Base-by-base conservation (phyloP, 179 eudicot species). In the Drosera spatulata region DNA sequence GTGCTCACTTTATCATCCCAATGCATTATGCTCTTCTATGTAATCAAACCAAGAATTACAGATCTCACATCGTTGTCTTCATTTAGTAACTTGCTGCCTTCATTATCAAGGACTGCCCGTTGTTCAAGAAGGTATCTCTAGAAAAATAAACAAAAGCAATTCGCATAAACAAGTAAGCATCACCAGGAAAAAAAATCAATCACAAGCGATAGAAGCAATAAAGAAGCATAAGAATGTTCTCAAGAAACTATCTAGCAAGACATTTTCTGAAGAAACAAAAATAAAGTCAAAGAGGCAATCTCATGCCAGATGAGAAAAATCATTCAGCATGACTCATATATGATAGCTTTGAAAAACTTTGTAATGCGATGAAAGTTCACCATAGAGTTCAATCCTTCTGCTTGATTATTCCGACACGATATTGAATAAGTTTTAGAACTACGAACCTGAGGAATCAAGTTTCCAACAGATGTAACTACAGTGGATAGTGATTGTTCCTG, bases 11-110 rank as follows among this genome's bases (percentile, higher is more conserved):
- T 22, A 22, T 22, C 33, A 22, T 22, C n/a, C n/a, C 33, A 22
- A 22, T 22, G 33, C 33, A 10, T 45, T 45, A 45, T 45, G 49
- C 49, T 10, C 7, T 45, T 45, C 8, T 10, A 45, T 6, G 10
- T 45, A 45, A 45, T 46, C 52, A 11, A 15, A n/a, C 37, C 10
- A 6, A 39, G 5, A 66, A 73, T 82, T 72, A 91, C 98, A 69
- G 98, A 77, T 83, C 98, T 79, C 58, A 91, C 50, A 63, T 91
- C 98, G 76, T 80, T 82, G 67, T 91, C 98, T 76, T 91, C 98
- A 65, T 91, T 91, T 49, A 91, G 82, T 66, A 88, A 76, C 73
- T 82, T 91, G 61, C 95, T 87, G 39, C 86, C 96, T 72, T 91
- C 98, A 66, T 13, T 69, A 71, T 83, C 85, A 57, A 75, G 58